phyloP scores from a whole-genome alignment of 2,329 filamentous ascomycete species.

The Chrysosphaeria jannelii region DNA sequence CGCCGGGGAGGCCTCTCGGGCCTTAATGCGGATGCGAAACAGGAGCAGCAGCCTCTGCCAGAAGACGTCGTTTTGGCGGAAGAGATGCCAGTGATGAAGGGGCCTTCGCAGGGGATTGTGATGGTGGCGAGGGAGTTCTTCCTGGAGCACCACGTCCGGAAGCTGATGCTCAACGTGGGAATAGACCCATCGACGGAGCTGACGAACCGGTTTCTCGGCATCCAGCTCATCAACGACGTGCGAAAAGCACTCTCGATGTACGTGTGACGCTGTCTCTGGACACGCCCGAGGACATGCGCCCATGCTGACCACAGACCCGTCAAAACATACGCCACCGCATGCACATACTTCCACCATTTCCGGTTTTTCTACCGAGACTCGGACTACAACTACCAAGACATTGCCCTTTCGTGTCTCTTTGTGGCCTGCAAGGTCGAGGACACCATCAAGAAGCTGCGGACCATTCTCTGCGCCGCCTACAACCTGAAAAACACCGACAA shows the following conservation, averaged over 20 bases:
- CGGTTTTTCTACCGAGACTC: slow-evolving; percentile 57
- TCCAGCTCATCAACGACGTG: slow-evolving; percentile 68
- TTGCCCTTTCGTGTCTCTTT: slow-evolving; percentile 63
- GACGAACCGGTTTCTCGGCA: slow-evolving; percentile 51
- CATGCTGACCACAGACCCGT: slow-evolving; percentile 38
- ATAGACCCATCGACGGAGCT: slow-evolving; percentile 57
- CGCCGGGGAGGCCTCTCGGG: too few species aligned
- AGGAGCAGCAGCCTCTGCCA: too few species aligned
- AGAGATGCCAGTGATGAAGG: slow-evolving; percentile 4
- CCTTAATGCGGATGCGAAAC: too few species aligned
- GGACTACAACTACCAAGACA: slow-evolving; percentile 68
- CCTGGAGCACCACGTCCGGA: slow-evolving; percentile 51
- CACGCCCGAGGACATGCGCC: too few species aligned
- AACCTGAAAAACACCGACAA: slow-evolving; percentile 45
- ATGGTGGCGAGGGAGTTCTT: slow-evolving; percentile 36
- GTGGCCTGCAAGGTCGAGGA: slow-evolving; percentile 94
- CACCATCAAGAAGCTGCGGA: slow-evolving; percentile 83
- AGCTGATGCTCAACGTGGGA: slow-evolving; percentile 35
- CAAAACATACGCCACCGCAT: slow-evolving; percentile 74
- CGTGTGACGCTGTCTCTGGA: too few species aligned
- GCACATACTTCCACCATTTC: slow-evolving; percentile 82
- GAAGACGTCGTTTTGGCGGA: too few species aligned
- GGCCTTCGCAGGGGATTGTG: slow-evolving; percentile 13
- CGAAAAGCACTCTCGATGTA: slow-evolving; percentile 51
- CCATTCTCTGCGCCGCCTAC: slow-evolving; percentile 73